Evolutionary conservation across 2,329 filamentous ascomycete genomes (phyloP).

Genomic region (Diplodia mutila): DNA sequence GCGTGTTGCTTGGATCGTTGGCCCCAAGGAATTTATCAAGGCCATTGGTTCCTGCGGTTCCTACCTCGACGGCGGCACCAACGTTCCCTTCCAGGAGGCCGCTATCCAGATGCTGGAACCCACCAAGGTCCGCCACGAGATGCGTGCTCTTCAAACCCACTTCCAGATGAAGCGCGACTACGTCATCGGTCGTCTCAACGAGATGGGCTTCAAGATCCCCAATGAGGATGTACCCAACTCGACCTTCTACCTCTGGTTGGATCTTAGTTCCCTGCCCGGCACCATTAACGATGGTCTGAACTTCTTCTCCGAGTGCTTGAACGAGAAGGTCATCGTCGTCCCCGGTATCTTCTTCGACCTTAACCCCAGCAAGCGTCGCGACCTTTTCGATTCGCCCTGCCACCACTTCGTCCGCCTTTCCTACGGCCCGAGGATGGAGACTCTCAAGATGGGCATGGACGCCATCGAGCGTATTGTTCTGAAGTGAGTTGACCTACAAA

Average conservation of each 20-base stretch:
- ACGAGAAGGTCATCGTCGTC: conserved; percentile 95
- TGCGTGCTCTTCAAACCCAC: conserved; percentile 85
- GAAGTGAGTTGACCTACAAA: conserved; percentile 38
- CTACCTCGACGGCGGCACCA: conserved; percentile 92
- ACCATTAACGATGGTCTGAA: conserved; percentile 90
- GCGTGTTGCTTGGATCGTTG: conserved; percentile 95
- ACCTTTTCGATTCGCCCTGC: conserved; percentile 92
- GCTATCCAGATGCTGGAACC: conserved; percentile 94
- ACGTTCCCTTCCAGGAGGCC: conserved; percentile 93
- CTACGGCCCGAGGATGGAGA: conserved; percentile 47
- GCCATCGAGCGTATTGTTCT: conserved; percentile 45
- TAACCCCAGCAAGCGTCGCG: conserved; percentile 85
- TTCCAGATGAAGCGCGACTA: conserved; percentile 95
- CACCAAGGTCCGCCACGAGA: conserved; percentile 76
- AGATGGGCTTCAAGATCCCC: conserved; percentile 82
- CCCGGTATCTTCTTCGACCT: conserved; percentile 98
- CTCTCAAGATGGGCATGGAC: conserved; percentile 45
- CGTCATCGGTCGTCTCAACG: conserved; percentile 75
- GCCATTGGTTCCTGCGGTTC: conserved; percentile 91
- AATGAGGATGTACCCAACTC: conserved; percentile 83
- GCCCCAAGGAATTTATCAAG: conserved; percentile 94
- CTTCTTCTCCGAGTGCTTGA: conserved; percentile 92
- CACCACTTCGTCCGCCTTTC: conserved; percentile 59
- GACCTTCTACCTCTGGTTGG: conserved; percentile 90
- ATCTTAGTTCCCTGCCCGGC: conserved; percentile 68